These are phyloP conservation scores for Coprinopsis cinerea DNA, from an alignment of 768 basidiomycete genomes.

Conservation along the genomic window DNA sequence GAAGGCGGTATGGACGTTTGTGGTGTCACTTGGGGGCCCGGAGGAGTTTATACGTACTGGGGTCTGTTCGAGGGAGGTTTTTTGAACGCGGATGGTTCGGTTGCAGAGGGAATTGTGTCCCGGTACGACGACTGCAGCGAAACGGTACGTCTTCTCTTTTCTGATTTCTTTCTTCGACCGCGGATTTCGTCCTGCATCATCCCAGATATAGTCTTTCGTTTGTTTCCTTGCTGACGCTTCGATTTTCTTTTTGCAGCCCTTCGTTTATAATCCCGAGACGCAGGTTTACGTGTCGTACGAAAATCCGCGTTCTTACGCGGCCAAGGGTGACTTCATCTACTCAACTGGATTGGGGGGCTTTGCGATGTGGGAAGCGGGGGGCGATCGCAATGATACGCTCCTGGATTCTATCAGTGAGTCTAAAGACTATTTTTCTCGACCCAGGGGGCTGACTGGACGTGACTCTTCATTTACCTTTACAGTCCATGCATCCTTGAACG, in stretches of 20 bases:
- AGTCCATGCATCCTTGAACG: not conserved
- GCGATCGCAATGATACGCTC: conserved; percentile 56
- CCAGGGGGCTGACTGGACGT: not conserved
- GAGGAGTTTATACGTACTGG: conserved; percentile 60
- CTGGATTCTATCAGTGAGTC: conserved; percentile 50
- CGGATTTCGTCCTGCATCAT: not conserved
- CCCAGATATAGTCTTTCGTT: conserved; percentile 1
- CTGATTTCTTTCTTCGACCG: not conserved
- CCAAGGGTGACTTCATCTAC: conserved; percentile 59
- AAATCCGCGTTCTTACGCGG: conserved; percentile 49
- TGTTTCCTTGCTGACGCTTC: not conserved
- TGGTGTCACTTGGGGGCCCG: conserved; percentile 45
- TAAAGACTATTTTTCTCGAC: not conserved
- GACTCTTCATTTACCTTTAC: not conserved
- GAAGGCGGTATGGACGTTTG: conserved; percentile 46
- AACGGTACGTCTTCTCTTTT: conserved; percentile 42
- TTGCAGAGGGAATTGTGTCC: conserved; percentile 39
- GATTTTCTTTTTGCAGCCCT: conserved; percentile 42
- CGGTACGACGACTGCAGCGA: conserved; percentile 63
- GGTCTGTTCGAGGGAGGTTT: conserved; percentile 53
- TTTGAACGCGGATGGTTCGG: conserved; percentile 39
- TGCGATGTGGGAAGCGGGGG: conserved; percentile 67
- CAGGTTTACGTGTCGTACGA: conserved; percentile 65
- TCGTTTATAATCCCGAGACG: conserved; percentile 50
- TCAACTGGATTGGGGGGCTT: conserved; percentile 54